Evolutionary conservation across 108 stramenopile genomes (phyloP), one percentile per base, ranked within the genome.

Genomic region (Nitzschia sp.): DNA sequence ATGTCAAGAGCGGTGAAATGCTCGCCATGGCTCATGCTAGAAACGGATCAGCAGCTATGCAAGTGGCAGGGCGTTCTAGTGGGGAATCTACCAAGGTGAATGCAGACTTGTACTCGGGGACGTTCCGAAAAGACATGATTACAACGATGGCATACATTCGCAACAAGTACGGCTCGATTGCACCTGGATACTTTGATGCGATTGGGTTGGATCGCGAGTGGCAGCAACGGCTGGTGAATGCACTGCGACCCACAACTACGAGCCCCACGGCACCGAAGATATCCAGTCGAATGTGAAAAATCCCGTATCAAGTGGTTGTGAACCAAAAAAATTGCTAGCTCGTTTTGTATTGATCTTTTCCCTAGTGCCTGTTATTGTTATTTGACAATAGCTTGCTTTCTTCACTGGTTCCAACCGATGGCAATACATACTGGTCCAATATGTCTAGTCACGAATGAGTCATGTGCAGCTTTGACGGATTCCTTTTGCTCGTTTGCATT

Each of bases 161-260:
- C 29, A 26, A 14, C 0, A 65, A 71, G 15, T 76, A 82, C 54
- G 81, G 77, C 15, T 65, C 77, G 2, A 41, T 72, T 12, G 3
- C 39, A 20, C 57, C 67, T 19, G 74, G 70, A 37, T 82, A 82
- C 58, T 42, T 82, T 41, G 74, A 82, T 69, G 11, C 21, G 7
- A 82, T 82, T 63, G 77, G 77, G 22, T 82, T 82, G 50, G 66
- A 72, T 53, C 11, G 7, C 0, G 8, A n/a, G 7, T 82, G 81
- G 81, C 69, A 71, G 50, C 21, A 57, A 10, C 51, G 81, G 15
- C 74, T 82, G 10, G n/a, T 19, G 20, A 29, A 17, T n/a, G 63
- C 57, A 10, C 53, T 71, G 20, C 51, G 17, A 46, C 50, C 34
- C 17, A 48, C 46, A 17, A 17, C 14, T 48, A 5, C 29, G 29